Conservation (phyloP, 768 basidiomycete genomes). For the Coprinellus aureogranulatus region DNA sequence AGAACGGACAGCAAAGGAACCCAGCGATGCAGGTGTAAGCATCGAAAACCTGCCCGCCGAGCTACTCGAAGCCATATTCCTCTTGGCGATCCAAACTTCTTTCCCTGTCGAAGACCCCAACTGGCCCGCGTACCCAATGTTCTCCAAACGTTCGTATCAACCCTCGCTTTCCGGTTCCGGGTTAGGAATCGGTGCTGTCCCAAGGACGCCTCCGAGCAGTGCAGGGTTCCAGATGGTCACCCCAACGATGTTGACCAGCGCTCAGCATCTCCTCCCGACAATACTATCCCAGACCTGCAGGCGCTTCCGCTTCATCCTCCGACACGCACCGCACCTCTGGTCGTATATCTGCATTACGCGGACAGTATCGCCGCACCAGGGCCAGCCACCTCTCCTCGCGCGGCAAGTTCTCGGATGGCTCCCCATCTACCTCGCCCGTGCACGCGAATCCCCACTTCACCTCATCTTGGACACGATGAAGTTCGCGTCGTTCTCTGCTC, state of each 20-base stretch:
- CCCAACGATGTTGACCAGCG: neutral
- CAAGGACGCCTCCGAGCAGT: neutral
- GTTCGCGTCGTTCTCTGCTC: constrained; percentile 12
- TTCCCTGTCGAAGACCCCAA: constrained; percentile 19
- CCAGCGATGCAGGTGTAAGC: neutral
- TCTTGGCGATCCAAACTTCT: constrained; percentile 15
- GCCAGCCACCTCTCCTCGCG: neutral
- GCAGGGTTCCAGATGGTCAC: neutral
- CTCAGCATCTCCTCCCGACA: constrained; percentile 17
- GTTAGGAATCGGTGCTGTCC: neutral
- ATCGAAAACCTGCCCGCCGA: constrained; percentile 22
- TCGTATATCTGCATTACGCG: constrained; percentile 21
- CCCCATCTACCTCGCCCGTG: constrained; percentile 18
- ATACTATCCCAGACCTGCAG: constrained; percentile 23
- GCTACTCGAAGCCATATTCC: constrained; percentile 26
- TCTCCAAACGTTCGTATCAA: constrained; percentile 18
- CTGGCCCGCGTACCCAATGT: constrained; percentile 24
- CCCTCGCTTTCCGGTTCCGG: constrained; percentile 1
- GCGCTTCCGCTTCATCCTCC: constrained; percentile 20
- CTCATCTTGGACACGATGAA: constrained; percentile 27
- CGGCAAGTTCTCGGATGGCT: constrained; percentile 18
- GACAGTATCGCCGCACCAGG: constrained; percentile 10
- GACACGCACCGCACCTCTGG: constrained; percentile 22
- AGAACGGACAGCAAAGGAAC: neutral
- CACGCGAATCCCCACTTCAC: constrained; percentile 18